phyloP scores from a whole-genome alignment of 2,329 filamentous ascomycete genomes.

The Magnaporthales sp. region DNA sequence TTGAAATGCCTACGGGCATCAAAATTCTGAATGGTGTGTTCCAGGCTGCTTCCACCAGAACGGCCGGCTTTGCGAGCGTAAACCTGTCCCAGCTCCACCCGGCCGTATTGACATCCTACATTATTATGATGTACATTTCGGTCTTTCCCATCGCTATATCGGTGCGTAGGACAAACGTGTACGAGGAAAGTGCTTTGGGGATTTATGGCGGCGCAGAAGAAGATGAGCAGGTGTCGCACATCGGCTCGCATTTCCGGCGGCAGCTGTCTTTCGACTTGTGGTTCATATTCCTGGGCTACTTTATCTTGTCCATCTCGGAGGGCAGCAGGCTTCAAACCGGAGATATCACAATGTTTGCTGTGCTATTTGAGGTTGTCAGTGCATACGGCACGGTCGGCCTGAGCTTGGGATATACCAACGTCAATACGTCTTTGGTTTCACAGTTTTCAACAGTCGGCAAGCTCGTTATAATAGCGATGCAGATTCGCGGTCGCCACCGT shows the following conservation, averaged over 20 bases:
- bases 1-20: slow-evolving; percentile 58
- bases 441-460: slow-evolving; percentile 72
- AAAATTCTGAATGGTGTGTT: slow-evolving; percentile 82
- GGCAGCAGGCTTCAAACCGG: slow-evolving; percentile 56
- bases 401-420: slow-evolving; percentile 68
- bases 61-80: slow-evolving; percentile 80
- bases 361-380: slow-evolving; percentile 79
- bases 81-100: slow-evolving; percentile 73
- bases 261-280: slow-evolving; percentile 96
- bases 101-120: slow-evolving; percentile 84
- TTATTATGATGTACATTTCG: slow-evolving; percentile 99
- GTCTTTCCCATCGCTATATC: slow-evolving; percentile 95
- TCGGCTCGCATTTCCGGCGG: slow-evolving; percentile 81
- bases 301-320: slow-evolving; percentile 86
- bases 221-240: slow-evolving; percentile 63
- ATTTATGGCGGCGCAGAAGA: slow-evolving; percentile 51
- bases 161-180: slow-evolving; percentile 88
- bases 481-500: slow-evolving; percentile 60
- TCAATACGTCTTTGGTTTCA: slow-evolving; percentile 73
- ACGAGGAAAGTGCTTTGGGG: slow-evolving; percentile 82
- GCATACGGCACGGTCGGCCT: slow-evolving; percentile 93
- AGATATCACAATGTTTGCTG: slow-evolving; percentile 59
- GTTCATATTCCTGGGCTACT: slow-evolving; percentile 91
- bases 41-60: slow-evolving; percentile 81
- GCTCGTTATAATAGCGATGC: slow-evolving; percentile 60